Base-by-base conservation (phyloP, 2,329 filamentous ascomycete genomes). In the Microsporum canis region DNA sequence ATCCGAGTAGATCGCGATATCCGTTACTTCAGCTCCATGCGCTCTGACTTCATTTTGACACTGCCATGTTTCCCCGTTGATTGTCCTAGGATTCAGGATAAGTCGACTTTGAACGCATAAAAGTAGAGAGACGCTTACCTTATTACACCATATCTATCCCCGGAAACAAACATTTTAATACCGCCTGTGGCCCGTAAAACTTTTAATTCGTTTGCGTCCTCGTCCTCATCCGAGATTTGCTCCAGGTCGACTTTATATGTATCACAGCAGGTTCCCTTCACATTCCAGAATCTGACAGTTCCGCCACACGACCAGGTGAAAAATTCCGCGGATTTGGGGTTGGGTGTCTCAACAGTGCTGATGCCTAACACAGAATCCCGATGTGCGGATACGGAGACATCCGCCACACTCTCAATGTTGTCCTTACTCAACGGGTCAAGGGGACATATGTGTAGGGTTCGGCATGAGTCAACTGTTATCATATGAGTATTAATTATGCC, bases 251-350 rank as follows among this genome's bases (percentile, higher is more conserved):
- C 80, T 45, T 82, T 77, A 39, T 90, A 77, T 1, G 83, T 83
- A 14, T 80, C 79, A 66, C 83, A 85, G 64, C 86, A 83, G 59
- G 79, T 81, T 27, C 92, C 94, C 57, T 89, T 81, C 12, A 84
- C 72, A 66, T 85, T 83, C 94, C 94, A 99, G 66, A 95, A 88
- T 29, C 89, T 83, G 58, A 97, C 82, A 14, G 82, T 84, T 3
- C 94, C 94, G 58, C 86, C 85, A 27, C 82, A 84, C 1, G 92
- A 91, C 89, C 91, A 99, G 0, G 91, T 96, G 65, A 91, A 86
- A 69, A 97, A 96, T 6, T 86, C 82, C 0, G 89, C 86, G 27
- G 82, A 79, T 29, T 84, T 75, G 3, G 77, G 71, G 62, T 88
- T 88, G 0, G 83, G 79, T 27, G 77, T 77, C 2, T 79, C 72